Percentiles rank a stretch among this genome's conserved stretches.
Evolutionary conservation across 2,329 filamentous ascomycete genomes (phyloP).

Genomic region (Epichloe glyceriae): DNA sequence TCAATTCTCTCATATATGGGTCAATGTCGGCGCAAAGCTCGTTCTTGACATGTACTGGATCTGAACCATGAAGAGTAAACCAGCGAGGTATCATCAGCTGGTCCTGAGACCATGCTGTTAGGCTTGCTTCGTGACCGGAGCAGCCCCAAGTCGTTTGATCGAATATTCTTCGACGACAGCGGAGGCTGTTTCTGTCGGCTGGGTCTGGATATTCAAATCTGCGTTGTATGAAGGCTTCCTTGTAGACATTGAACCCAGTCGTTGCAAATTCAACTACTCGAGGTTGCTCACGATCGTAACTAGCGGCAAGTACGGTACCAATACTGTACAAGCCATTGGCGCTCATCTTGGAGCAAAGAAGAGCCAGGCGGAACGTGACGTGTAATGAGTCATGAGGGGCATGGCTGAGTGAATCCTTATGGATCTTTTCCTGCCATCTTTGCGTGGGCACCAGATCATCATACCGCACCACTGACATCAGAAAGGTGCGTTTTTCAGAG

Average conservation of each 20-base stretch:
- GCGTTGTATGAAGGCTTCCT: slow-evolving; percentile 3
- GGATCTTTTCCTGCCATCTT: neutral
- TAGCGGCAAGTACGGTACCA: neutral
- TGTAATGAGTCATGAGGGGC: neutral
- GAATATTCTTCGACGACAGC: neutral
- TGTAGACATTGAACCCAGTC: slow-evolving; percentile 2
- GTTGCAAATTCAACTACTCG: slow-evolving; percentile 1
- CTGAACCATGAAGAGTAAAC: neutral
- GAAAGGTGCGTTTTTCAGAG: neutral
- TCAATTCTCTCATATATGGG: neutral
- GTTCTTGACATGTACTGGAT: neutral
- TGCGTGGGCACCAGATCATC: neutral
- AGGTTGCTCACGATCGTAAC: neutral
- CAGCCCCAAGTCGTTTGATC: neutral
- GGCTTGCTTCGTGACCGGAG: neutral
- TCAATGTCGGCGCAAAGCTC: neutral
- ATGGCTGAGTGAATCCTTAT: neutral
- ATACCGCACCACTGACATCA: slow-evolving; percentile 3
- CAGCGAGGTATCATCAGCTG: neutral
- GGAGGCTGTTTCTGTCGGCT: neutral
- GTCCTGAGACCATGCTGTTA: slow-evolving; percentile 1
- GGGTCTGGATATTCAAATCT: neutral
- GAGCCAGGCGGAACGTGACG: neutral
- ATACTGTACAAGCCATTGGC: slow-evolving; percentile 1
- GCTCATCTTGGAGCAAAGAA: slow-evolving; percentile 2